Base-by-base conservation (phyloP, 768 basidiomycete species). In the Sistotremastrum suecicum region DNA sequence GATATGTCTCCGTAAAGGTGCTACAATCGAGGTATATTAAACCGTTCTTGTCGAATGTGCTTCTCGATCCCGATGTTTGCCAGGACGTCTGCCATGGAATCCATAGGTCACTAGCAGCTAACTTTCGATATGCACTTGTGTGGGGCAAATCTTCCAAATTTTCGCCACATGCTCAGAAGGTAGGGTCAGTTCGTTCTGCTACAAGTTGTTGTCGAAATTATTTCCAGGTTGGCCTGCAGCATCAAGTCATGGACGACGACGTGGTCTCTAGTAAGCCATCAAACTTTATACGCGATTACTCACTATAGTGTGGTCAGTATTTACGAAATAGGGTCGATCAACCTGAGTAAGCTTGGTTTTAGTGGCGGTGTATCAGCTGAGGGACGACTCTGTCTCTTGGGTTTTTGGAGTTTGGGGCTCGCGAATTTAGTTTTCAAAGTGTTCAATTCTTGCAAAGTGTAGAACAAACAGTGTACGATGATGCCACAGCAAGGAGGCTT, bases 91-190 rank as follows among this genome's bases (percentile, higher is more conserved):
- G 92, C 63, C 81, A 90, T 57, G 86, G 87, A 42, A 86, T 95
- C 42, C 92, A 95, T 64, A 74, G 89, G 45, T 86, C 86, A 11
- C 70, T 99, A 11, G 85, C 82, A 2, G 68, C 81, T 1, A 90
- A 97, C 58, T 95, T 97, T 71, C 83, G 87, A 50, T 95, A 94
- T 62, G 91, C 79, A 6, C 77, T 97, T 47, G 85, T 98, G 43
- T 99, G 92, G 90, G 91, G 91, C 2, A 88, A 87, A 60, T 92
- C 89, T 30, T 90, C 87, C 57, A 92, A 91, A 63, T 95, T 95
- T 62, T 69, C 78, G 37, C 90, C 90, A 3, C 86, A 95, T 55
- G 88, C 90, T 2, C 91, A 95, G 63, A 95, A 95, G 60, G 66
- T 56, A 31, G 43, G 48, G 36, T 29, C 34, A 9, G 30, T 34